Base-by-base conservation (phyloP, 495 filamentous ascomycete genomes). In the Tuber umbilicatum region DNA sequence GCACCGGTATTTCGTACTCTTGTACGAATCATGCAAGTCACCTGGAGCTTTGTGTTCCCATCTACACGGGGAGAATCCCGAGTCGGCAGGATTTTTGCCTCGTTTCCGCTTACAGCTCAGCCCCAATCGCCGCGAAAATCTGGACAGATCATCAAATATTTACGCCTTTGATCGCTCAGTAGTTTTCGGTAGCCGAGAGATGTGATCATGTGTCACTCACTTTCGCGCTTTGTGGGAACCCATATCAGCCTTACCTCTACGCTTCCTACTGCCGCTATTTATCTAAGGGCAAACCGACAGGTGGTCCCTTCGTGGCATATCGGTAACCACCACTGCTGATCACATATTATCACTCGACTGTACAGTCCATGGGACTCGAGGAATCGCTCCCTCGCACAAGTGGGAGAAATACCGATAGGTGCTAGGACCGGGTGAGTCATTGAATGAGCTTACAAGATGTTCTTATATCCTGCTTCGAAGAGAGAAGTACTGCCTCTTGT, bases 271-370 rank as follows among this genome's bases (percentile, higher is more conserved):
- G 7, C 50, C n/a, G 21, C 47, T 23, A 23, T 55, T 9, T 27
- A 14, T 16, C n/a, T 1, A 3, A 60, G 27, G 50, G 50, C 1
- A n/a, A 60, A 31, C 27, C 12, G 27, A 3, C n/a, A 3, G 12
- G n/a, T 60, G 2, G 9, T 16, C 50, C n/a, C 21, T 50, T n/a
- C 21, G 27, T 31, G 10, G 2, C 10, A 27, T 14, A 10, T 16
- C 23, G n/a, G n/a, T 55, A 2, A 55, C 2, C 16, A 27, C n/a
- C 14, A 0, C 14, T 64, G 0, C 27, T 6, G 55, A 27, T 74
- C 73, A 70, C 73, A 35, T 39, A 1, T 2, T 74, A 70, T 74
- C 73, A 74, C 73, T 74, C 67, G 73, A 45, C 43, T 47, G 4
- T 35, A 2, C 27, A 41, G 47, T 31, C 41, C 73, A 43, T 31